Evolutionary conservation across 768 basidiomycete genomes (phyloP).

Genomic region (Tulasnella sp.): DNA sequence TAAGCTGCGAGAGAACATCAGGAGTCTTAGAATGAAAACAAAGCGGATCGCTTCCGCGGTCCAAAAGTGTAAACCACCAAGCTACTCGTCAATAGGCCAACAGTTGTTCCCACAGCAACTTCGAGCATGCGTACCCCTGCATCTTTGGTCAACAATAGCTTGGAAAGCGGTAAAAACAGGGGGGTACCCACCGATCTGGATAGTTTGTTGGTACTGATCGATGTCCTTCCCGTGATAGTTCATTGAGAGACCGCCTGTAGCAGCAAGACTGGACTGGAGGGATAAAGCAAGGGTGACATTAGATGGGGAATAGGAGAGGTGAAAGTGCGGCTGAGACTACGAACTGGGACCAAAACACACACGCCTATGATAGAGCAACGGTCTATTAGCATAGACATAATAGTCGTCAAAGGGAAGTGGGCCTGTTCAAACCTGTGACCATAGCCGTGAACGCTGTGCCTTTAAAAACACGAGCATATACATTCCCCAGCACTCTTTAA

Average conservation of each 20-base stretch:
- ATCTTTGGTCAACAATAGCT: neutral
- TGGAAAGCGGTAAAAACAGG: slow-evolving; percentile 51
- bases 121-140: slow-evolving; percentile 10
- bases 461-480: slow-evolving; percentile 57
- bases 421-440: slow-evolving; percentile 40
- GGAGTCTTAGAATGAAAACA: slow-evolving; percentile 2
- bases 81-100: slow-evolving; percentile 50
- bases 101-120: slow-evolving; percentile 81
- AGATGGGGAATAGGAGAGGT: slow-evolving; percentile 28
- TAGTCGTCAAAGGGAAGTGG: neutral
- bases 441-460: slow-evolving; percentile 81
- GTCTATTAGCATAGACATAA: neutral
- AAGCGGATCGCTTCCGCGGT: slow-evolving; percentile 6
- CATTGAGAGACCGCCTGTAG: slow-evolving; percentile 67
- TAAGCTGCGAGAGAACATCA: neutral
- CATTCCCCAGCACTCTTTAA: slow-evolving; percentile 47
- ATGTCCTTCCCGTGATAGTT: slow-evolving; percentile 21
- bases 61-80: slow-evolving; percentile 14
- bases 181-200: slow-evolving; percentile 70
- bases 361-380: slow-evolving; percentile 36
- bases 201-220: slow-evolving; percentile 46
- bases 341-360: slow-evolving; percentile 71
- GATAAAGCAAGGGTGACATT: neutral
- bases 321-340: slow-evolving; percentile 29
- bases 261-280: slow-evolving; percentile 48